Base-by-base conservation (phyloP, 108 stramenopile species). In the Skeletonema potamos region DNA sequence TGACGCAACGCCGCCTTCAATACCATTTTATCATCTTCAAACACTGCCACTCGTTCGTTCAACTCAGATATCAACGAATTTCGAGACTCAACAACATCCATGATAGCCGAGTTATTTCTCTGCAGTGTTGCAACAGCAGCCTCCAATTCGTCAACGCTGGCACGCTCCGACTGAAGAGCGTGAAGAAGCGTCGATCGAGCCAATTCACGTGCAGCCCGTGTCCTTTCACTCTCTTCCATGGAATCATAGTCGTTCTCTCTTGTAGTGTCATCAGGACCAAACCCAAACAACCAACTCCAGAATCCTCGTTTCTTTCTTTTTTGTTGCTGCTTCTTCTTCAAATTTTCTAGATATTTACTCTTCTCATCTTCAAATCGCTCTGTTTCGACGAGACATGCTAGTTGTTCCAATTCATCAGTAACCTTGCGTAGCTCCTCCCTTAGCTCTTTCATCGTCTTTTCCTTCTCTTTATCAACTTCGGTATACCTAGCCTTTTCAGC, bases 1-100 rank as follows among this genome's bases (percentile, higher is more conserved):
- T 94, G 90, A 28, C 85, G 56, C 33, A 94, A 58, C n/a, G 92
- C 92, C 33, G 92, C 92, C 78, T 90, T 91, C 39, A 94, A 62
- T 0, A 94, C 90, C 54, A 94, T 76, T 63, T 90, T 94, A 64
- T 94, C 92, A 58, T 94, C 92, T 72, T 94, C 92, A 74, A 94
- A 94, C 1, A 90, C 88, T 5, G 89, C 85, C 9, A 94, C 87
- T 12, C 92, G 82, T 63, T 87, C 87, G 73, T 94, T 94, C 68
- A 94, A 65, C 54, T 94, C 90, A 58, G 87, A 79, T 61, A 94
- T 91, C 15, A 91, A 66, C 4, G 65, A 74, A 61, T 91, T 87
- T 12, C 90, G 56, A 3, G 92, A 91, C 33, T 79, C 68, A 0
- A 94, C 87, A 73, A 90, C 87, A 61, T 91, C 90, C 29, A 90